Conservation (phyloP, 768 basidiomycete species). For the Lactifluus hygrophoroides region DNA sequence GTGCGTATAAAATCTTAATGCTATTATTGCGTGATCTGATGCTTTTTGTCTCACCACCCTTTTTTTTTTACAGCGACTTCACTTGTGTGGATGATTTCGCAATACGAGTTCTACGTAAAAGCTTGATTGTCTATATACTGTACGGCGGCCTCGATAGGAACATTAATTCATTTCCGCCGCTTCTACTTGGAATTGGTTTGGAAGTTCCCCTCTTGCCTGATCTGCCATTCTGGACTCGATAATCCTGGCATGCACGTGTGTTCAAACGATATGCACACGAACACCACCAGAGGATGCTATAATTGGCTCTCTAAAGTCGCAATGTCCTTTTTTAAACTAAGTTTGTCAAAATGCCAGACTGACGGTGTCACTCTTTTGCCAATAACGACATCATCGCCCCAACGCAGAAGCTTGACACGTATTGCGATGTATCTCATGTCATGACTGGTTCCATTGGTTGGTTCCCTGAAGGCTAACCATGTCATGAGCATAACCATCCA, state of each 20-base stretch:
- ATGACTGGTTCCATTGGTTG: background rate
- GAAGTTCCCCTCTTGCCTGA: background rate
- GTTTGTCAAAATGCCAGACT: background rate
- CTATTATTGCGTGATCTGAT: background rate
- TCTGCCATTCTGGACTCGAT: background rate
- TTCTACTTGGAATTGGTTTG: background rate
- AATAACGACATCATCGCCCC: background rate
- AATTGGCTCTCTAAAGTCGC: background rate
- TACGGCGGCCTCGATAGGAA: background rate
- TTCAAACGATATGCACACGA: background rate
- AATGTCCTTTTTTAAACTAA: background rate
- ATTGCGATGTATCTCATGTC: background rate
- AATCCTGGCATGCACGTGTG: background rate
- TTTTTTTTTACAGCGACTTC: conserved; percentile 41
- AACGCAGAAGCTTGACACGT: background rate
- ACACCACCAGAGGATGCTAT: background rate
- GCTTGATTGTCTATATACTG: background rate
- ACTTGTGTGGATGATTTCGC: conserved; percentile 77
- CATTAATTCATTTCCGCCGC: background rate
- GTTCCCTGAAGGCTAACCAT: background rate
- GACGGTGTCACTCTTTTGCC: background rate
- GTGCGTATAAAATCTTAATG: conserved; percentile 43
- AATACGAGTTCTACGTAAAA: conserved; percentile 74
- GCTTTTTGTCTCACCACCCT: background rate
- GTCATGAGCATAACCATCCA: background rate